A percentile compares a stretch with the other conserved stretches of the same genome.
phyloP scores from a whole-genome alignment of 2,329 filamentous ascomycete genomes.

The Leptographium flavum region DNA sequence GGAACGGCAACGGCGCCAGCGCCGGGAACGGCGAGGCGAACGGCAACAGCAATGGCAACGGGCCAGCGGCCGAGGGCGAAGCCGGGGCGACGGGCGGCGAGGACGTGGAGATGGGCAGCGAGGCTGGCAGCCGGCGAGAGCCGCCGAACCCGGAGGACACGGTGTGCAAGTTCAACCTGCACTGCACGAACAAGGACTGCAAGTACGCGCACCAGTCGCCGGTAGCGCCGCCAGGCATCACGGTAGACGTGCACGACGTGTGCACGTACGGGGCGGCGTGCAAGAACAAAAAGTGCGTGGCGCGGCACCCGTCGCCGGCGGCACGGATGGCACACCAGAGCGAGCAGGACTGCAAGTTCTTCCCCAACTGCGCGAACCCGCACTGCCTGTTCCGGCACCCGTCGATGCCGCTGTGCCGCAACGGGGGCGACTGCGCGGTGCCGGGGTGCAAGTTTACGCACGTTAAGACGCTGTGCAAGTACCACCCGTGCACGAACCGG shows the following conservation, averaged over 20 bases:
- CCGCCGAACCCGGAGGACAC: constrained; percentile 46
- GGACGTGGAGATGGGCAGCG: constrained; percentile 47
- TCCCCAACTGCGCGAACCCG: constrained; percentile 78
- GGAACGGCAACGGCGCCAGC: constrained; percentile 25
- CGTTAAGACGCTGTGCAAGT: constrained; percentile 71
- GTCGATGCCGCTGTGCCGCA: constrained; percentile 72
- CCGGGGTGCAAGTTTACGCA: constrained; percentile 84
- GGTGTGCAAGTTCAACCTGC: constrained; percentile 79
- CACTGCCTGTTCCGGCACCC: constrained; percentile 84
- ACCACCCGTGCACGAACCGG: constrained; percentile 82
- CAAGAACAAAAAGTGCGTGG: constrained; percentile 91
- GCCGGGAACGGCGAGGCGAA: constrained; percentile 17
- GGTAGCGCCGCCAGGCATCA: constrained; percentile 62
- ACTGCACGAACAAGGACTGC: constrained; percentile 80
- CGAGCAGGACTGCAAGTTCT: constrained; percentile 82
- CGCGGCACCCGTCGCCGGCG: constrained; percentile 82
- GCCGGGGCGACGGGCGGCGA: constrained; percentile 19
- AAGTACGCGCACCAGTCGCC: constrained; percentile 91
- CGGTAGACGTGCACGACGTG: constrained; percentile 64
- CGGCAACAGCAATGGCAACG: constrained; percentile 16
- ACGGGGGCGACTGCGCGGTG: constrained; percentile 75
- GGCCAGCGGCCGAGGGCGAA: not conserved
- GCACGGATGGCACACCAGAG: constrained; percentile 63
- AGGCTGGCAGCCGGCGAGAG: constrained; percentile 28
- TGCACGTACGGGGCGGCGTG: constrained; percentile 83